Conservation (phyloP, 1,284 basidiomycete species). For the Violaceomyces palustris region DNA sequence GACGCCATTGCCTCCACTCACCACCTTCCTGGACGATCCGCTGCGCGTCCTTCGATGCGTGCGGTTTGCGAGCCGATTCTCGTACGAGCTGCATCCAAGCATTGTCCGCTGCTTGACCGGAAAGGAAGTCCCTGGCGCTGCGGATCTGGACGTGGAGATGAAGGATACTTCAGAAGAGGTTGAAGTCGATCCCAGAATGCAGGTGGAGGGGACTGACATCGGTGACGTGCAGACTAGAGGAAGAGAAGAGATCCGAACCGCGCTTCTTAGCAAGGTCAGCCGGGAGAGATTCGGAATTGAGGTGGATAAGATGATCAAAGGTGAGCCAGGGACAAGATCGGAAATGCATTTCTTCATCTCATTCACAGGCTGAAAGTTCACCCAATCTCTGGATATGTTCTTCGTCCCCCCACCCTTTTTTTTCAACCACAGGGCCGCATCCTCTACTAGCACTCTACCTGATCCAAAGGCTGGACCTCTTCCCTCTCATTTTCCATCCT, state of each 20-base stretch:
- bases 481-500: constrained; percentile 38
- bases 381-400: neutral
- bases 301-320: constrained; percentile 52
- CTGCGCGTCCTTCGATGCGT: constrained; percentile 83
- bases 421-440: too few relatives aligned
- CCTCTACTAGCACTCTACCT: constrained; percentile 37
- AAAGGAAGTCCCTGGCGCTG: neutral
- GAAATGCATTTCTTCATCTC: too few relatives aligned
- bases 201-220: too few relatives aligned
- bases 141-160: constrained; percentile 3
- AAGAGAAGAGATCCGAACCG: constrained; percentile 57
- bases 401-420: neutral
- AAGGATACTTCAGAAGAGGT: too few relatives aligned
- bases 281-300: constrained; percentile 52
- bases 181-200: too few relatives aligned
- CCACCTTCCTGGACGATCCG: constrained; percentile 93
- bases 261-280: constrained; percentile 44
- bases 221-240: too few relatives aligned
- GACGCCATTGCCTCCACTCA: constrained; percentile 77
- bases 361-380: neutral
- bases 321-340: constrained; percentile 2
- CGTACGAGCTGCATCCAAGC: constrained; percentile 72
- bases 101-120: constrained; percentile 55
- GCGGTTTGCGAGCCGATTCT: constrained; percentile 84
- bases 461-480: constrained; percentile 38